Base-by-base conservation (phyloP, 1,284 basidiomycete genomes). In the Vanrija sp. region DNA sequence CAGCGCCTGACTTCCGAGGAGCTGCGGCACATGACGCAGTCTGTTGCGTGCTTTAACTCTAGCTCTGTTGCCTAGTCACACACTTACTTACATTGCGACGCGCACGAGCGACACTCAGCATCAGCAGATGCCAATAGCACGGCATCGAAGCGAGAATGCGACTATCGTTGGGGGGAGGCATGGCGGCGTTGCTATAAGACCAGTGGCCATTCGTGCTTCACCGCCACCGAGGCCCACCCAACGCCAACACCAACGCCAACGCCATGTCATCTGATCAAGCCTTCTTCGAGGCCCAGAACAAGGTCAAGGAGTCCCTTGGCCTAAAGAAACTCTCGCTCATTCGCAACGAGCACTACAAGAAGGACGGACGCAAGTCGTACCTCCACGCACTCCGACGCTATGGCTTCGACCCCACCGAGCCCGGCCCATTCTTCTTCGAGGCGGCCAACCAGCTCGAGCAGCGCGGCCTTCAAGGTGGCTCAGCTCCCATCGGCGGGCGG, bases 321-420 rank as follows among this genome's bases (percentile, higher is more conserved):
- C 54, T 55, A 15, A 3, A 38, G 18, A 23, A 28, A 9, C 16
- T 55, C 49, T 12, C 18, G 6, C 12, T 43, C 38, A 12, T 23
- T 3, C 46, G 19, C 34, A 51, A 51, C 46, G 12, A 38, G 16
- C 16, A 28, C 16, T 57, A 57, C 55, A 52, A 57, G 46, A n/a
- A 34, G 8, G 34, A 7, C 16, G 55, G 55, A 5, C n/a, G 8
- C n/a, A 45, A 49, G 43, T 52, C 50, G 18, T 57, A 57, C 38
- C 40, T 48, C 23, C 39, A 42, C 43, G 23, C 43, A 3, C 46
- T 57, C 6, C 43, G 49, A 46, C 42, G 38, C 18, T 57, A 19
- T 46, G 25, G 38, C 28, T 40, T 57, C 26, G 28, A 39, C 18
- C 55, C 55, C 25, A 52, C 55, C 23, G 23, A 43, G 46, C 50